A percentile compares a stretch with the other conserved stretches of the same genome.
These are phyloP conservation scores for Austroboletus festivus DNA, from an alignment of 768 basidiomycete species.

Conservation along the genomic window DNA sequence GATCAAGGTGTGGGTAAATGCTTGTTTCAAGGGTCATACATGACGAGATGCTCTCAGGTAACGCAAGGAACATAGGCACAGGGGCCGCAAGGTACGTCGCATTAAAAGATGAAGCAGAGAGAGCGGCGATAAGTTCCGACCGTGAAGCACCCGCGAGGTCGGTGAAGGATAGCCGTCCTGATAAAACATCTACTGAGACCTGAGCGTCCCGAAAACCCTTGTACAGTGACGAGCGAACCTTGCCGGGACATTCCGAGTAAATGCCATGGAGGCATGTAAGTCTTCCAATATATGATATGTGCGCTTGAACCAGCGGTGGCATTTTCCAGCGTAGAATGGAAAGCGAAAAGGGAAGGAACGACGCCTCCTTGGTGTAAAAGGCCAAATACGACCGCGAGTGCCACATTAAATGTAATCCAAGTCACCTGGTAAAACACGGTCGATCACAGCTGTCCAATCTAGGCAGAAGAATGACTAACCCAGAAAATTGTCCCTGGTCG, in stretches of 20 bases:
- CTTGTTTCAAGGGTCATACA: slow-evolving; percentile 25
- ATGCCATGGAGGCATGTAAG: slow-evolving; percentile 39
- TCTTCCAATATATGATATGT: slow-evolving; percentile 39
- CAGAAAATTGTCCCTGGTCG: slow-evolving; percentile 31
- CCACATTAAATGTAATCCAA: slow-evolving; percentile 30
- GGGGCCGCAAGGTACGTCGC: slow-evolving; percentile 32
- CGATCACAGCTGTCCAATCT: background rate
- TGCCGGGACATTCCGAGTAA: slow-evolving; percentile 27
- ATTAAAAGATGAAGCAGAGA: slow-evolving; percentile 11
- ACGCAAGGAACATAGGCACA: slow-evolving; percentile 20
- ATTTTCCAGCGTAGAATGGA: slow-evolving; percentile 26
- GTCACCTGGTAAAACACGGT: slow-evolving; percentile 16
- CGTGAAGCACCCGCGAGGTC: slow-evolving; percentile 32
- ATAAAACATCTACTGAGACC: slow-evolving; percentile 19
- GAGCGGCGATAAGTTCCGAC: slow-evolving; percentile 12
- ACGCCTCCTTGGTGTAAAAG: slow-evolving; percentile 40
- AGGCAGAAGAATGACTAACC: slow-evolving; percentile 19
- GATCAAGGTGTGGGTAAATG: slow-evolving; percentile 37
- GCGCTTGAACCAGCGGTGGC: slow-evolving; percentile 3
- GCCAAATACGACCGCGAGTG: slow-evolving; percentile 34
- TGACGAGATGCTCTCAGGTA: slow-evolving; percentile 15
- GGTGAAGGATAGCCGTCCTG: slow-evolving; percentile 18
- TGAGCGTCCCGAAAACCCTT: background rate
- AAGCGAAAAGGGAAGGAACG: slow-evolving; percentile 36
- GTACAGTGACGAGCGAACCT: slow-evolving; percentile 16